These are phyloP conservation scores for Dothideomycetes sp. DNA, from an alignment of 2,329 filamentous ascomycete genomes.

Conservation along the genomic window DNA sequence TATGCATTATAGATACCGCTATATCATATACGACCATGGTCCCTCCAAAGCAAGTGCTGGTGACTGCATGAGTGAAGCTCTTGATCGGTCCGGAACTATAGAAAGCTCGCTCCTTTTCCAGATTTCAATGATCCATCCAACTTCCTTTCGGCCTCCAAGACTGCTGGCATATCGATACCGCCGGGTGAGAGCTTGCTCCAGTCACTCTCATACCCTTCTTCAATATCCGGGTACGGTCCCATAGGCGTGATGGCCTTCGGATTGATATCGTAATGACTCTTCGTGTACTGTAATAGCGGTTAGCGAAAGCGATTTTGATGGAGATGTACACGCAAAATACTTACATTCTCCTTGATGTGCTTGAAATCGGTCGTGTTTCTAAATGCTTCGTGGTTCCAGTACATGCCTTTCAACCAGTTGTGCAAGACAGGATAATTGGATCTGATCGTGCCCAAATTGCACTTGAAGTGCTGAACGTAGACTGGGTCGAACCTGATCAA, in stretches of 20 bases:
- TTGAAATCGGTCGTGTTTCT: slow-evolving; percentile 51
- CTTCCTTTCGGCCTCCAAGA: slow-evolving; percentile 21
- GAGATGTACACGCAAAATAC: slow-evolving; percentile 24
- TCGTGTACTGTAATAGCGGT: slow-evolving; percentile 33
- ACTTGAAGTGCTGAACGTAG: slow-evolving; percentile 58
- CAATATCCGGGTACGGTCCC: slow-evolving; percentile 49
- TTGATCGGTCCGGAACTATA: too few species aligned
- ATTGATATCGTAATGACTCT: slow-evolving; percentile 49
- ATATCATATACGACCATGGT: too few species aligned
- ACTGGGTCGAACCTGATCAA: slow-evolving; percentile 49
- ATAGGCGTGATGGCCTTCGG: slow-evolving; percentile 51
- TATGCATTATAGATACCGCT: too few species aligned
- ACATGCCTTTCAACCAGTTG: slow-evolving; percentile 50
- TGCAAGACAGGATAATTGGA: slow-evolving; percentile 47
- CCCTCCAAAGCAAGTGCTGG: too few species aligned
- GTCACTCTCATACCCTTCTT: slow-evolving; percentile 39
- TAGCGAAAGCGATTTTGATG: slow-evolving; percentile 6
- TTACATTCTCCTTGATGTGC: slow-evolving; percentile 56
- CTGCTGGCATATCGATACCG: slow-evolving; percentile 31
- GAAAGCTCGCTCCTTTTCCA: too few species aligned
- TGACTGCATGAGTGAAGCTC: too few species aligned
- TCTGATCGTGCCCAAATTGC: slow-evolving; percentile 50
- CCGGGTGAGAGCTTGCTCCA: slow-evolving; percentile 38
- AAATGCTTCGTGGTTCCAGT: slow-evolving; percentile 43
- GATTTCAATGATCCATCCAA: slow-evolving; percentile 6